Evolutionary conservation across 345 rosid species (phyloP), one percentile per base, ranked within the genome.

Genomic region (Eucalyptus caleyi): DNA sequence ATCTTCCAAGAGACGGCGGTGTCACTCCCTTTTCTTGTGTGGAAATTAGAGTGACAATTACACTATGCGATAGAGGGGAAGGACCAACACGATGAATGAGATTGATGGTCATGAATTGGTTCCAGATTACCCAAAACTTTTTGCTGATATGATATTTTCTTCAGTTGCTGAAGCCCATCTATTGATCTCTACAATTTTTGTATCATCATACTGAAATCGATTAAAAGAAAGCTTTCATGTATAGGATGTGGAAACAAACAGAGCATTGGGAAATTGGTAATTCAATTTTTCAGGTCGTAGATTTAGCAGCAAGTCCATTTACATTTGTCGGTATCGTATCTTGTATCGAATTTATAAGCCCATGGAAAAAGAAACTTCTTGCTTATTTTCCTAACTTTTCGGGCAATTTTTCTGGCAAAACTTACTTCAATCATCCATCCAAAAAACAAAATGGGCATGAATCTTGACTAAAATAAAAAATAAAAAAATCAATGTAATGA

Each of bases 371-470:
- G 80, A 67, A 67, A 67, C 80, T 67, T 67, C 23, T 32, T 67
- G 42, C 80, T 67, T 32, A 32, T 32, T 67, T 69, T 16, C 42
- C 44, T 34, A 32, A 69, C 42, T 67, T 32, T 5, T 67, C 4
- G 2, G 23, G 12, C 40, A 67, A 67, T 16, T 32, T 69, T 69
- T 5, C 44, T 69, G 16, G 81, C 44, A 3, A 69, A 69, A 42
- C 14, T 59, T 87, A 50, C 69, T 82, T 87, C n/a, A 86, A 60
- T 89, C 87, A 10, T 93, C 92, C 93, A 96, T 99, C 95, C 99
- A 96, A 98, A 97, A 89, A 98, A 69, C 98, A 98, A 62, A 62
- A 14, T 62, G 72, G 19, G 72, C 34, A 62, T 62, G 19, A 62
- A 16, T 62, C 32, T 62, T 30, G 0, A 27, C 32, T 62, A 51